Evolutionary conservation across 495 filamentous ascomycete genomes (phyloP).

Genomic region (Trypethelium eluteriae): DNA sequence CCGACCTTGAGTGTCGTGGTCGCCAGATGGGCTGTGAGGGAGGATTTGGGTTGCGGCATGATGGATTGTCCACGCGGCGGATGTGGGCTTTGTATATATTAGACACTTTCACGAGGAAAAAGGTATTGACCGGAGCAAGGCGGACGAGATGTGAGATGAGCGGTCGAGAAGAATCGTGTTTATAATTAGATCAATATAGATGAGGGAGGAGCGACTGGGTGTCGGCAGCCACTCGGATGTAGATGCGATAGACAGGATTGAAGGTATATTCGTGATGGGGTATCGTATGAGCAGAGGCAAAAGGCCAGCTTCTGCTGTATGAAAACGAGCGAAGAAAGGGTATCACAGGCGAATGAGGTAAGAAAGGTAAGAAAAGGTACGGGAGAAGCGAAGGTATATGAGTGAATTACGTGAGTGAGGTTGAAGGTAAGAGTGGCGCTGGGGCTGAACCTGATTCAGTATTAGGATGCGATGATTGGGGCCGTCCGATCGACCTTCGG

Average conservation of each 20-base stretch:
- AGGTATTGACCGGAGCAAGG: not conserved
- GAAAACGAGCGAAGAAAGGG: not conserved
- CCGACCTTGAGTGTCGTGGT: slow-evolving; percentile 85
- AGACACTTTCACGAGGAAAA: not conserved
- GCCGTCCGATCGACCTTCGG: not conserved
- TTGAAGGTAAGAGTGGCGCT: not conserved
- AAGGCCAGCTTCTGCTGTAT: slow-evolving; percentile 5
- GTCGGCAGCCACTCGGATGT: not conserved
- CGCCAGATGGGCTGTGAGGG: slow-evolving; percentile 55
- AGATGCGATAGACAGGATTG: not conserved
- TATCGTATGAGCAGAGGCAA: slow-evolving; percentile 2
- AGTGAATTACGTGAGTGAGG: not conserved
- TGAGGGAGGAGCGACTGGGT: not conserved
- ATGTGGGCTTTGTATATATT: not conserved
- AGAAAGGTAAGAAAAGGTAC: not conserved
- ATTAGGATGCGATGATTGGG: not conserved
- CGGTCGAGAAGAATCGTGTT: not conserved
- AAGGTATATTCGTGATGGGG: not conserved
- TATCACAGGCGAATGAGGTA: not conserved
- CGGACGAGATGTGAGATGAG: not conserved
- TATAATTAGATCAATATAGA: not conserved
- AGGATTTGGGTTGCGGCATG: slow-evolving; percentile 6
- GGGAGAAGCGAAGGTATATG: not conserved
- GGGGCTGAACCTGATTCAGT: not conserved
- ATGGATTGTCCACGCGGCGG: not conserved